These are phyloP conservation scores for Simplicillium sp. DNA, from an alignment of 2,329 filamentous ascomycete genomes.

Conservation along the genomic window DNA sequence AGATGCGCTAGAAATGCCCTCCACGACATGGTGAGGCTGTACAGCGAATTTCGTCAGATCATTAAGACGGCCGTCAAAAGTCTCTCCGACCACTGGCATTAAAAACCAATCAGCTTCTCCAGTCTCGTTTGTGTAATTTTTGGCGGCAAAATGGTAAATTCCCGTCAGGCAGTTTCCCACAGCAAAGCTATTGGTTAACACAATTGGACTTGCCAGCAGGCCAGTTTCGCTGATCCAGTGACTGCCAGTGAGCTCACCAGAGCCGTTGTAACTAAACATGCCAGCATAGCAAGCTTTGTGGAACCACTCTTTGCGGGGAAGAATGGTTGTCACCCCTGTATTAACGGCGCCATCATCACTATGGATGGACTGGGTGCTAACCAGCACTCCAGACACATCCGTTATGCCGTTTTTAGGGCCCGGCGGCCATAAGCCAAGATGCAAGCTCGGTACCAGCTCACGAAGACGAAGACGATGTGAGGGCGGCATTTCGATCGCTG, in stretches of 20 bases:
- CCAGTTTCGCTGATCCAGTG: constrained; percentile 50
- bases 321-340: constrained; percentile 33
- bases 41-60: constrained; percentile 46
- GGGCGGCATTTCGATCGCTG: too few relatives aligned
- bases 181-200: constrained; percentile 45
- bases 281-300: constrained; percentile 29
- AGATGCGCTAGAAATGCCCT: constrained; percentile 39
- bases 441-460: constrained; percentile 25
- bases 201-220: constrained; percentile 41
- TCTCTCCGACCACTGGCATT: constrained; percentile 49
- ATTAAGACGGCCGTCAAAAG: constrained; percentile 50
- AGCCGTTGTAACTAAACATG: constrained; percentile 47
- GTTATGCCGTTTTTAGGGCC: constrained; percentile 33
- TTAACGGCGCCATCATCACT: constrained; percentile 19
- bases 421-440: constrained; percentile 25
- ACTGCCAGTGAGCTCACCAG: constrained; percentile 47
- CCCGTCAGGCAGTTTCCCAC: constrained; percentile 46
- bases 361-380: constrained; percentile 28
- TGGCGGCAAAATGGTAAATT: constrained; percentile 43
- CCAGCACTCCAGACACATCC: constrained; percentile 30
- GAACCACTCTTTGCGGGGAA: constrained; percentile 29
- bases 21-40: constrained; percentile 38
- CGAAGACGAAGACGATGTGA: constrained; percentile 17
- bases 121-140: constrained; percentile 30
- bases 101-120: constrained; percentile 38